Evolutionary conservation across 371 early-diverging fungal species (phyloP).

Genomic region (Apophysomyces variabilis): DNA sequence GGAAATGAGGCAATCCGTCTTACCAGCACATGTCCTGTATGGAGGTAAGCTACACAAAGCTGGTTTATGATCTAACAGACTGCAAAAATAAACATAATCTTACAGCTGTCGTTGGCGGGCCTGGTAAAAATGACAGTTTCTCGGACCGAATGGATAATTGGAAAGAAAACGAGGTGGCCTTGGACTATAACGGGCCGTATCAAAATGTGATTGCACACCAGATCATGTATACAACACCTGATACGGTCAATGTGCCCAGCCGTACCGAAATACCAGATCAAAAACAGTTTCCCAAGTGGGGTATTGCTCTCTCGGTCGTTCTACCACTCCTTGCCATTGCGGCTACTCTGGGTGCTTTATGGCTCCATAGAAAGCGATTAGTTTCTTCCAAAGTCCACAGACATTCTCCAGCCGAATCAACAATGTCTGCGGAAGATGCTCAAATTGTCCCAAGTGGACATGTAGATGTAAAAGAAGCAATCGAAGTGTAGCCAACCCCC

Average conservation of each 20-base stretch:
- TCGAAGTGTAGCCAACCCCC: too few relatives aligned
- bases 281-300: background rate
- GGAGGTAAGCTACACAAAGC: constrained; percentile 21
- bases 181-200: constrained; percentile 60
- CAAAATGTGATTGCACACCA: constrained; percentile 53
- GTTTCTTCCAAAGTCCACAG: background rate
- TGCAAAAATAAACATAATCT: constrained; percentile 23
- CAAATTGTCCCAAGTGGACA: background rate
- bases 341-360: background rate
- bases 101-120: constrained; percentile 58
- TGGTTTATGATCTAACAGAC: constrained; percentile 19
- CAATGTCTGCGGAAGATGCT: background rate
- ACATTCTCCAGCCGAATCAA: background rate
- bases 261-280: too few relatives aligned
- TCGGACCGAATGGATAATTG: constrained; percentile 43
- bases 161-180: constrained; percentile 55
- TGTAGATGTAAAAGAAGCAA: too few relatives aligned
- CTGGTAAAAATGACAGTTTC: constrained; percentile 46
- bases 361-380: background rate
- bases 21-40: constrained; percentile 17
- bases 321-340: background rate
- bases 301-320: background rate
- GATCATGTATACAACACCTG: constrained; percentile 30
- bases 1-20: background rate
- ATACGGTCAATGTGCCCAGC: constrained; percentile 6